Conservation (phyloP, 2,329 filamentous ascomycete species). For the Alternaria tenuissima region DNA sequence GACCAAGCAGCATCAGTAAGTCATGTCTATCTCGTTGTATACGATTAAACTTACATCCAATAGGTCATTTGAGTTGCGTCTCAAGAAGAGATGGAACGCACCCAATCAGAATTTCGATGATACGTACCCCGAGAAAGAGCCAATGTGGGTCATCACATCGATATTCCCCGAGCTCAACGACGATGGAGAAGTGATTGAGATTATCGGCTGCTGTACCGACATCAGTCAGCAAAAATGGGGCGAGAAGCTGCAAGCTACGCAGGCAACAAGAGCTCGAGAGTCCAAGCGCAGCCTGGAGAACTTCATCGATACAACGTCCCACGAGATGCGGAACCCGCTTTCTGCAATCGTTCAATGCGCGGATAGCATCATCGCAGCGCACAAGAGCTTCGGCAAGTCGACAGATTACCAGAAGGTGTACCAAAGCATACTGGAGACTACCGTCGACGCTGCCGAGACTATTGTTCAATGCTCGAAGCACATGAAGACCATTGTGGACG, state of each 20-base stretch:
- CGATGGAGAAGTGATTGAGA: slow-evolving; percentile 34
- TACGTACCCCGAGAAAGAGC: slow-evolving; percentile 22
- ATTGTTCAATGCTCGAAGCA: slow-evolving; percentile 57
- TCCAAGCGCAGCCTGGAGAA: slow-evolving; percentile 32
- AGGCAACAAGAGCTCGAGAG: slow-evolving; percentile 32
- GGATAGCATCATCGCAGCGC: slow-evolving; percentile 40
- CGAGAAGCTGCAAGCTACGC: slow-evolving; percentile 41
- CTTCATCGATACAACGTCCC: slow-evolving; percentile 47
- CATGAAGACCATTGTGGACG: slow-evolving; percentile 58
- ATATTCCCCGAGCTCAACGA: slow-evolving; percentile 39
- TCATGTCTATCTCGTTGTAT: neutral
- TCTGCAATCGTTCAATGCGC: slow-evolving; percentile 55
- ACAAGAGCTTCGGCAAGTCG: slow-evolving; percentile 14
- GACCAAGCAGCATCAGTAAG: slow-evolving; percentile 31
- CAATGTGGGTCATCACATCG: slow-evolving; percentile 43
- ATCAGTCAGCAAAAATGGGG: slow-evolving; percentile 50
- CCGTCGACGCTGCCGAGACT: slow-evolving; percentile 51
- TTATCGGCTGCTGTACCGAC: slow-evolving; percentile 49
- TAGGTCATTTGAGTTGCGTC: slow-evolving; percentile 48
- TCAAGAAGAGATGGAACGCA: slow-evolving; percentile 48
- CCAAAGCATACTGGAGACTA: slow-evolving; percentile 27
- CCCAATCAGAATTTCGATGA: slow-evolving; percentile 18
- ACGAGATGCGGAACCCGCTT: slow-evolving; percentile 57
- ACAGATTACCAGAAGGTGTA: slow-evolving; percentile 19
- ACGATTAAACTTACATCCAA: neutral